A percentile compares a stretch with the other conserved stretches of the same genome.
Conservation (phyloP, 768 basidiomycete genomes). For the Agaricus sinodeliciosus region DNA sequence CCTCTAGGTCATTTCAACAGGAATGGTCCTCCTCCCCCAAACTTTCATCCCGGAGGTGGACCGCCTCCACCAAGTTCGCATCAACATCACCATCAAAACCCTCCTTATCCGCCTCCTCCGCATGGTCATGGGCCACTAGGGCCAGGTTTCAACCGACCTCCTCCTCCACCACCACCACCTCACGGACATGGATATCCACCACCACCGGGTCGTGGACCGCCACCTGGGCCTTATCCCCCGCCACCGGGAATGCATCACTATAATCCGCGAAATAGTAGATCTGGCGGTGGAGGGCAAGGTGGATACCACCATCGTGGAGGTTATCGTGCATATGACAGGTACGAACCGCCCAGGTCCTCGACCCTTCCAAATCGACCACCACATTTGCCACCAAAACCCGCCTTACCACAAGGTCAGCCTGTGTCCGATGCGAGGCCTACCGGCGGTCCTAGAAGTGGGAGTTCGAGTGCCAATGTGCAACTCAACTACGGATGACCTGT, state of each 20-base stretch:
- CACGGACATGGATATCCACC: constrained; percentile 8
- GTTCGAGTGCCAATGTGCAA: constrained; percentile 8
- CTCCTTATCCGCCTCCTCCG: background rate
- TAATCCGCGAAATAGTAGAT: constrained; percentile 1
- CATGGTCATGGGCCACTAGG: background rate
- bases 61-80: constrained; percentile 4
- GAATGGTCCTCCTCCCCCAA: constrained; percentile 25
- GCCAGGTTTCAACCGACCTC: constrained; percentile 17
- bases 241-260: constrained; percentile 5
- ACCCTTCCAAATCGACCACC: constrained; percentile 8
- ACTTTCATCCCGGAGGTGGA: constrained; percentile 18
- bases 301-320: constrained; percentile 9
- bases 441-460: background rate
- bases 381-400: constrained; percentile 15
- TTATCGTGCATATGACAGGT: constrained; percentile 6
- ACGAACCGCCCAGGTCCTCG: background rate
- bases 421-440: background rate
- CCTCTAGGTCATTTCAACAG: constrained; percentile 13
- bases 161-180: background rate
- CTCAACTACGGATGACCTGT: constrained; percentile 22
- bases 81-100: background rate
- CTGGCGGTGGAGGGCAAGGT: constrained; percentile 9
- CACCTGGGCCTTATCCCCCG: constrained; percentile 7
- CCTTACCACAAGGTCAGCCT: constrained; percentile 7
- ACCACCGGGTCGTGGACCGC: constrained; percentile 8